phyloP scores from a whole-genome alignment of 257 asterid species.

The Striga asiatica region DNA sequence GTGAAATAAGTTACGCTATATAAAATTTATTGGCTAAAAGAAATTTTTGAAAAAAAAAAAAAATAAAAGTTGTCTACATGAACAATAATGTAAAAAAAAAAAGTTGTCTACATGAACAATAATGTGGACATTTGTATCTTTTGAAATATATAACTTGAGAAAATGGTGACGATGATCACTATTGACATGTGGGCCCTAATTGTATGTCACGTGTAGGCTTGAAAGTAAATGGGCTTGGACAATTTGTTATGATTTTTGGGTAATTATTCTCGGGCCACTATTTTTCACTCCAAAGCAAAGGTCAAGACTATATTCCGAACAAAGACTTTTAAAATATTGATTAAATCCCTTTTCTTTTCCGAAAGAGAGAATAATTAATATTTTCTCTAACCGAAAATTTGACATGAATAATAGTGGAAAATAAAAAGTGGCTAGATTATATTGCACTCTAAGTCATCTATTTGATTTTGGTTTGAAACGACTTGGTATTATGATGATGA shows the following conservation, averaged over 20 bases:
- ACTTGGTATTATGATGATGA: background rate
- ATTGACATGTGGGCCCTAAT: slow-evolving; percentile 8
- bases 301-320: background rate
- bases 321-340: background rate
- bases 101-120: background rate
- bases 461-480: background rate
- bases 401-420: too few species aligned
- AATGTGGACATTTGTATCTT: background rate
- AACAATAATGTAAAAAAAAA: too few species aligned
- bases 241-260: slow-evolving; percentile 11
- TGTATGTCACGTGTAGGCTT: slow-evolving; percentile 3
- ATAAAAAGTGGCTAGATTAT: slow-evolving; percentile 2
- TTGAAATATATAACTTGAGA: background rate
- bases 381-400: background rate
- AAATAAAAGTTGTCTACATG: too few species aligned
- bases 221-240: background rate
- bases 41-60: too few species aligned
- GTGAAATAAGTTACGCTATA: too few species aligned
- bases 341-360: background rate
- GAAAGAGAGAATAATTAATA: background rate
- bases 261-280: slow-evolving; percentile 7
- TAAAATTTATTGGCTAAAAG: too few species aligned
- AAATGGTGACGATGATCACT: background rate
- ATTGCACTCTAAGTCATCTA: slow-evolving; percentile 22
- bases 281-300: slow-evolving; percentile 25